Percentiles rank a stretch among this genome's conserved stretches.
These are phyloP conservation scores for Cerrena zonata DNA, from an alignment of 1,284 basidiomycete species.

Conservation along the genomic window DNA sequence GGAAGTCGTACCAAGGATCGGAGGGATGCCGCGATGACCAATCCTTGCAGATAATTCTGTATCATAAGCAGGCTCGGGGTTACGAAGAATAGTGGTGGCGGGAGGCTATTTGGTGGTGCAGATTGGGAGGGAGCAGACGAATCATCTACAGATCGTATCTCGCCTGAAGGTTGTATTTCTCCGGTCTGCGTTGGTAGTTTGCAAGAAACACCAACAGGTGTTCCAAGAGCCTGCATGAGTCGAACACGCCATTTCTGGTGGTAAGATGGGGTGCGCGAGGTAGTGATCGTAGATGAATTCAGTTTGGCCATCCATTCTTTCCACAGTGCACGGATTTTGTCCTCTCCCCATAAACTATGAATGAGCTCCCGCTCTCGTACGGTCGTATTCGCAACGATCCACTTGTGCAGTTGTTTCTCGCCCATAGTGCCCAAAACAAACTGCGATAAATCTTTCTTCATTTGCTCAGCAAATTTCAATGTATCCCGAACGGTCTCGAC, in stretches of 20 bases:
- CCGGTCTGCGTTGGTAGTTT: slow-evolving; percentile 28
- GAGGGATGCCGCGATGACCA: slow-evolving; percentile 59
- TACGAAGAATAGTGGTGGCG: slow-evolving; percentile 58
- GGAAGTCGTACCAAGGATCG: slow-evolving; percentile 47
- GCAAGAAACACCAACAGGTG: slow-evolving; percentile 41
- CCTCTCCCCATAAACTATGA: slow-evolving; percentile 43
- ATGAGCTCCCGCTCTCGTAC: slow-evolving; percentile 47
- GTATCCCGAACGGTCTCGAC: slow-evolving; percentile 41
- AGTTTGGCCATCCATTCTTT: slow-evolving; percentile 33
- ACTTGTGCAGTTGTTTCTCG: slow-evolving; percentile 47
- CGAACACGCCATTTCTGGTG: slow-evolving; percentile 39
- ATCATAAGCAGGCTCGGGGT: slow-evolving; percentile 46
- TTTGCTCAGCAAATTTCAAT: slow-evolving; percentile 46
- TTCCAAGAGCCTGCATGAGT: slow-evolving; percentile 43
- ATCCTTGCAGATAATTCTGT: slow-evolving; percentile 67
- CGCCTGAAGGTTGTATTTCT: slow-evolving; percentile 6
- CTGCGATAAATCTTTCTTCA: slow-evolving; percentile 61
- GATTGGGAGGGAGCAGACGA: slow-evolving; percentile 11
- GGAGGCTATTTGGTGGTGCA: slow-evolving; percentile 37
- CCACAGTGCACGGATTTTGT: slow-evolving; percentile 34
- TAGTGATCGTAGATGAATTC: slow-evolving; percentile 11
- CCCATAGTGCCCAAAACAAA: slow-evolving; percentile 56
- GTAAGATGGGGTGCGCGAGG: neutral
- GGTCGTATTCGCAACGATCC: slow-evolving; percentile 47
- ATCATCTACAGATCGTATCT: slow-evolving; percentile 11